These are phyloP conservation scores for Spathaspora arborariae DNA, from an alignment of 805 yeast species.

Conservation along the genomic window DNA sequence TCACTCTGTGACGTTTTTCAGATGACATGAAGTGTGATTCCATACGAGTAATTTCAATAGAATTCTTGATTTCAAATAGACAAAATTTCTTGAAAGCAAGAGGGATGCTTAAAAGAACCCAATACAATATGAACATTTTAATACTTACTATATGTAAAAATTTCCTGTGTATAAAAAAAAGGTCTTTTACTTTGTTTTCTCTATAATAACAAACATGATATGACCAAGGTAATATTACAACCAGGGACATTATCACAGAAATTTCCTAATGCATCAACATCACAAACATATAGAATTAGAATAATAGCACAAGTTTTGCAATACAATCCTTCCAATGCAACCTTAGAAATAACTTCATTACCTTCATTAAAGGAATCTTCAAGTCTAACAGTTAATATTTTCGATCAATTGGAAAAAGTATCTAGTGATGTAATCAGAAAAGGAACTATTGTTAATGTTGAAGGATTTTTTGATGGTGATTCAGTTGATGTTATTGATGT, in stretches of 20 bases:
- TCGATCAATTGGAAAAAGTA: conserved; percentile 8
- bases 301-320: conserved; percentile 26
- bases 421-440: conserved; percentile 5
- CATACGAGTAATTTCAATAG: background rate
- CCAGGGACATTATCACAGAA: conserved; percentile 19
- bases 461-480: conserved; percentile 30
- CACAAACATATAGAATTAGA: conserved; percentile 19
- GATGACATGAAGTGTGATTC: no score
- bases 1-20: no score
- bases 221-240: conserved; percentile 29
- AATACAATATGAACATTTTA: no score
- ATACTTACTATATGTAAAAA: no score
- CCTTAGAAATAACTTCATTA: conserved; percentile 10
- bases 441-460: conserved; percentile 19
- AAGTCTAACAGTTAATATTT: conserved; percentile 7
- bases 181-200: no score
- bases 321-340: conserved; percentile 12
- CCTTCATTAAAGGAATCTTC: conserved; percentile 3
- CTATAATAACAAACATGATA: no score
- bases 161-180: no score
- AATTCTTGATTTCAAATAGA: no score
- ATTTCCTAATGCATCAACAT: conserved; percentile 21
- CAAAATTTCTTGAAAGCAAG: no score
- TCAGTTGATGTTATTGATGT: conserved; percentile 21
- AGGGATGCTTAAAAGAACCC: no score